These are phyloP conservation scores for Hibiscus tridactylites DNA, from an alignment of 345 rosid genomes.

Conservation along the genomic window DNA sequence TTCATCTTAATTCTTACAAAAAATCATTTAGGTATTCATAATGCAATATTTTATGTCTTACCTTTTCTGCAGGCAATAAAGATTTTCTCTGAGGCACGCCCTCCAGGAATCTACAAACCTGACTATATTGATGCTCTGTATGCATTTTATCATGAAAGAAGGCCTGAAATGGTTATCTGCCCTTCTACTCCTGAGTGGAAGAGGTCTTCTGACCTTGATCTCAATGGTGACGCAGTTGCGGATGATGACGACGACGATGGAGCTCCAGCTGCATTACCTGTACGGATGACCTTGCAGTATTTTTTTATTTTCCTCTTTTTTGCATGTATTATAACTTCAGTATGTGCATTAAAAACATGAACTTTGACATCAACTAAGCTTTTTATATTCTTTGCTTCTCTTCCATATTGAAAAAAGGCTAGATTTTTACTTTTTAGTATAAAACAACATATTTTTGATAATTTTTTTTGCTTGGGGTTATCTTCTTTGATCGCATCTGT, in stretches of 20 bases:
- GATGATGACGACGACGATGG: conserved; percentile 66
- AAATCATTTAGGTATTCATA: neutral
- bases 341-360: neutral
- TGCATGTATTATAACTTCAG: neutral
- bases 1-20: neutral
- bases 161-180: conserved; percentile 59
- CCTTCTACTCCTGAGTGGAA: conserved; percentile 98
- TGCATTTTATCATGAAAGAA: conserved; percentile 82
- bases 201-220: conserved; percentile 84
- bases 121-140: conserved; percentile 83
- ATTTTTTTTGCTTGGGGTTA: neutral
- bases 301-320: neutral
- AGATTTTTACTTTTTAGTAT: neutral
- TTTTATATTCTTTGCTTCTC: neutral
- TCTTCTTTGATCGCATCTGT: neutral
- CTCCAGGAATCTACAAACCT: conserved; percentile 95
- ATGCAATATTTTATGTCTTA: conserved; percentile 1
- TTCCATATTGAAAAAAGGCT: neutral
- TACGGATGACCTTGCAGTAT: conserved; percentile 24
- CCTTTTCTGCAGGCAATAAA: conserved; percentile 59
- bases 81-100: conserved; percentile 75
- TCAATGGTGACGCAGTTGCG: conserved; percentile 87
- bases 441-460: neutral
- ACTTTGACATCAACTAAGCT: neutral
- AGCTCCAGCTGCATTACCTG: conserved; percentile 35